Percentiles rank a stretch among this genome's conserved stretches.
These are phyloP conservation scores for Magnolia officinalis DNA, from an alignment of 164 flowering plant genomes.

Conservation along the genomic window DNA sequence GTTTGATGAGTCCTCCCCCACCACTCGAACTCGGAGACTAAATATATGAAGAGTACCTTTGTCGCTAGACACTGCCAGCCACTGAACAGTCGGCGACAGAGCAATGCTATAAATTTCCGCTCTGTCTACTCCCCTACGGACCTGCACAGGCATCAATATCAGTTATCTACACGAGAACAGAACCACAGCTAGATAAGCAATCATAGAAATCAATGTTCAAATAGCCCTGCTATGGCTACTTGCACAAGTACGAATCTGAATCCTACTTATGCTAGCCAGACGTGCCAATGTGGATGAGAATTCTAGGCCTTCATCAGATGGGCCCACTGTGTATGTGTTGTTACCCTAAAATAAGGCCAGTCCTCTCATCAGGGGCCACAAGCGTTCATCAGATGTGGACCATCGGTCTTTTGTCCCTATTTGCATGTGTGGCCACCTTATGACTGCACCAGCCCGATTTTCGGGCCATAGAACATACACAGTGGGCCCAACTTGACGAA, in stretches of 20 bases:
- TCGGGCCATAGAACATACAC: too few relatives aligned
- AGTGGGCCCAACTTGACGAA: too few relatives aligned
- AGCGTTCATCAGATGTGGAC: too few relatives aligned
- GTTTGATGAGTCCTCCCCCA: conserved; percentile 55
- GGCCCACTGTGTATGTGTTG: background rate
- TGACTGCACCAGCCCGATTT: too few relatives aligned
- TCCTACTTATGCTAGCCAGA: too few relatives aligned
- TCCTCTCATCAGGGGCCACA: background rate
- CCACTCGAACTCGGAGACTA: conserved; percentile 65
- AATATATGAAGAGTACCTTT: conserved; percentile 58
- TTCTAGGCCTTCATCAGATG: background rate
- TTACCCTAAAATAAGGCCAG: background rate
- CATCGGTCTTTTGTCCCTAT: too few relatives aligned
- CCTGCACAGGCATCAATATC: conserved; percentile 25
- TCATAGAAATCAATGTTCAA: background rate
- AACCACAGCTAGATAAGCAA: background rate
- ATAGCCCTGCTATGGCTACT: background rate
- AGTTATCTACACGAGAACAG: background rate
- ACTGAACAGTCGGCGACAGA: conserved; percentile 52
- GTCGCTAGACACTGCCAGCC: conserved; percentile 66
- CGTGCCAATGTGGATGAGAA: too few relatives aligned
- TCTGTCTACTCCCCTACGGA: conserved; percentile 52
- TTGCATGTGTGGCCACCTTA: too few relatives aligned
- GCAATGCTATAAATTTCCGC: conserved; percentile 57
- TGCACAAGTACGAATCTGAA: background rate